Conservation (phyloP, 352 stramenopile species). For the Phytophthora brassicae region DNA sequence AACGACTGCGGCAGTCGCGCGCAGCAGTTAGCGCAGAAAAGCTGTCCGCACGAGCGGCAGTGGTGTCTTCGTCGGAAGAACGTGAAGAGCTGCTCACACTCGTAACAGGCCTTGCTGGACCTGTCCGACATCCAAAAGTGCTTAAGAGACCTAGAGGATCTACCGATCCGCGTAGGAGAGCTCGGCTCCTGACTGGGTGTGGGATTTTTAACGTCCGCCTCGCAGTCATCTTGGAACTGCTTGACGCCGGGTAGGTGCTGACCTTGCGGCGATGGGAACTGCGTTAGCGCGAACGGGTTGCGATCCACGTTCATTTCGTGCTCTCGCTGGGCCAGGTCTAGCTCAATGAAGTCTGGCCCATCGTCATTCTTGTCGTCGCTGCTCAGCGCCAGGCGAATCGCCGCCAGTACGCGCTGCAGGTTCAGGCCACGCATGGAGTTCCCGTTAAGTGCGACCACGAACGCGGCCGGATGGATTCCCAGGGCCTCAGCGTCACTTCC, state of each 20-base stretch:
- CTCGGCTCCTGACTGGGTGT: slow-evolving; percentile 28
- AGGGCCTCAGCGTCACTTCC: slow-evolving; percentile 50
- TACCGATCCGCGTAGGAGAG: slow-evolving; percentile 37
- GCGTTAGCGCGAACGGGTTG: slow-evolving; percentile 67
- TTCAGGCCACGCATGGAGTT: slow-evolving; percentile 49
- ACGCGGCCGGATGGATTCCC: slow-evolving; percentile 49
- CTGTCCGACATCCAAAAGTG: slow-evolving; percentile 91
- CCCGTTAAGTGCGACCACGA: slow-evolving; percentile 64
- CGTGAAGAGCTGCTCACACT: slow-evolving; percentile 83
- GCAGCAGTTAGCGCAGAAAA: slow-evolving; percentile 86
- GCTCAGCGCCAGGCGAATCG: slow-evolving; percentile 40
- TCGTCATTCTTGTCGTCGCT: slow-evolving; percentile 13
- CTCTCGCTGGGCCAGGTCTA: slow-evolving; percentile 68
- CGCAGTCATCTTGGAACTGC: slow-evolving; percentile 42
- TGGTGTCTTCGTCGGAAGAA: slow-evolving; percentile 82
- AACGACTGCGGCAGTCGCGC: slow-evolving; percentile 79
- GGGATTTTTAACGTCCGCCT: slow-evolving; percentile 21
- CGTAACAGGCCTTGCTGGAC: slow-evolving; percentile 80
- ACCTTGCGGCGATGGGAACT: slow-evolving; percentile 71
- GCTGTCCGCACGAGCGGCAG: slow-evolving; percentile 84
- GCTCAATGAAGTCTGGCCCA: slow-evolving; percentile 33
- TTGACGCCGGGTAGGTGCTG: slow-evolving; percentile 66
- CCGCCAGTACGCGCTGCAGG: slow-evolving; percentile 50
- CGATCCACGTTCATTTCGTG: slow-evolving; percentile 70
- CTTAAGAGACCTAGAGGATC: slow-evolving; percentile 76